Evolutionary conservation across 169 alveolate genomes (phyloP), one percentile per base, ranked within the genome.

Genomic region (Eimeria acervulina): DNA sequence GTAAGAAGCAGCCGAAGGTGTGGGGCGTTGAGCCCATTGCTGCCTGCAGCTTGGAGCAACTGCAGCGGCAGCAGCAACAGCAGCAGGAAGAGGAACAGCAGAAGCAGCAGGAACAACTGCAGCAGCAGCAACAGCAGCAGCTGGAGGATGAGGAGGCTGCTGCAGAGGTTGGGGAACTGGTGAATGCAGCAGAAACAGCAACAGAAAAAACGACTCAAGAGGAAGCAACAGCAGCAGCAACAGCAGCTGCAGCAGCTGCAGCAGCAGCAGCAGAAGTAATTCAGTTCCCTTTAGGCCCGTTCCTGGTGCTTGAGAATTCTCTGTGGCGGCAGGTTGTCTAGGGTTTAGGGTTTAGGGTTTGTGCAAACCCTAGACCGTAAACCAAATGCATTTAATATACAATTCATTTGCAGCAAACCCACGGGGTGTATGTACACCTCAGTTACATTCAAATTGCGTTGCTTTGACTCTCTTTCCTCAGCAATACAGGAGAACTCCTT

Each of bases 291-390:
- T 44, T 76, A 33, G 88, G 88, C 47, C 88, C 88, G 10, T 38
- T 76, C 59, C 28, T 76, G 61, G 26, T 76, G 15, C 88, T 76
- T 23, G 31, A 76, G 59, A 76, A 76, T 33, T 36, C 38, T 40
- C 88, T 76, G 28, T 76, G 88, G 88, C 40, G 88, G 7, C 88
- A 76, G 19, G 12, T 76, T 23, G 88, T 68, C 15, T 63, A 63
- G 74, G 74, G 74, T n/a, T 63, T 63, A 63, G 74, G 74, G 74
- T 63, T 63, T 63, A 63, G 74, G 74, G 74, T 63, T 63, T 63
- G 55, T 47, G 5, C 12, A 47, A 12, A 23, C 5, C 2, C 5
- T 55, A 13, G 66, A 19, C n/a, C 2, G 17, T 55, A 55, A 4
- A 13, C 17, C 17, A 4, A 55, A 55, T 55, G 17, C 15, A 2